Evolutionary conservation across 306 rosid species (phyloP).

Genomic region (Lathyrus tuberosus): DNA sequence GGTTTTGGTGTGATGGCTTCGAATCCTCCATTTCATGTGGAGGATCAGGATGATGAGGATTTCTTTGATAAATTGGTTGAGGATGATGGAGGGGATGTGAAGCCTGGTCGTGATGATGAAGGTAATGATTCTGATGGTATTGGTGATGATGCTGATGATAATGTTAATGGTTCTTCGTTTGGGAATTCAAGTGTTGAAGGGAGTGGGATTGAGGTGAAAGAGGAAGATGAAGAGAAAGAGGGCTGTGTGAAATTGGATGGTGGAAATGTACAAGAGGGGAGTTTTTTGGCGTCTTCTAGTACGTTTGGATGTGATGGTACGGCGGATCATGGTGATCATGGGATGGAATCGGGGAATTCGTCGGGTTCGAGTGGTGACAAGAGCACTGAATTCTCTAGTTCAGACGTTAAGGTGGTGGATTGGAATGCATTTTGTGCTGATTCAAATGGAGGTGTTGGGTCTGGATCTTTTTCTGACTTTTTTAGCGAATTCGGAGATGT

Average conservation of each 20-base stretch:
- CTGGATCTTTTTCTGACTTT: conserved; percentile 74
- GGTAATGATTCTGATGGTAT: conserved; percentile 56
- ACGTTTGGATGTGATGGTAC: conserved; percentile 29
- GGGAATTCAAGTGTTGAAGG: conserved; percentile 40
- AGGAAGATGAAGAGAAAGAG: conserved; percentile 35
- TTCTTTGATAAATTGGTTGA: conserved; percentile 85
- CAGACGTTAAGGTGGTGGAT: conserved; percentile 72
- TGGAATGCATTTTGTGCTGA: conserved; percentile 77
- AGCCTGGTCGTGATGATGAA: conserved; percentile 31
- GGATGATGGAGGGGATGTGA: conserved; percentile 54
- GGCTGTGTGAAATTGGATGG: conserved; percentile 39
- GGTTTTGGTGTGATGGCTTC: conserved; percentile 72
- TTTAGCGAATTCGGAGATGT: conserved; percentile 60
- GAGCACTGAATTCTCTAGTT: conserved; percentile 35
- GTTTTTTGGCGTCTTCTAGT: conserved; percentile 7
- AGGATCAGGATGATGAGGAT: conserved; percentile 94
- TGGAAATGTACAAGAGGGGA: conserved; percentile 41
- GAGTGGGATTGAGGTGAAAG: conserved; percentile 36
- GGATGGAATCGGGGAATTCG: conserved; percentile 39
- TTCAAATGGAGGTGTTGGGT: conserved; percentile 56
- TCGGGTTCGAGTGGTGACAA: conserved; percentile 36
- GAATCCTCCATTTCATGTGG: conserved; percentile 83
- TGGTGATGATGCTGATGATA: conserved; percentile 33
- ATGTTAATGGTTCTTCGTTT: conserved; percentile 39
- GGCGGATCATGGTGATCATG: conserved; percentile 36